Evolutionary conservation across 139 green algal species (phyloP), one percentile per base, ranked within the genome.

Genomic region (Chlorella ohadii): DNA sequence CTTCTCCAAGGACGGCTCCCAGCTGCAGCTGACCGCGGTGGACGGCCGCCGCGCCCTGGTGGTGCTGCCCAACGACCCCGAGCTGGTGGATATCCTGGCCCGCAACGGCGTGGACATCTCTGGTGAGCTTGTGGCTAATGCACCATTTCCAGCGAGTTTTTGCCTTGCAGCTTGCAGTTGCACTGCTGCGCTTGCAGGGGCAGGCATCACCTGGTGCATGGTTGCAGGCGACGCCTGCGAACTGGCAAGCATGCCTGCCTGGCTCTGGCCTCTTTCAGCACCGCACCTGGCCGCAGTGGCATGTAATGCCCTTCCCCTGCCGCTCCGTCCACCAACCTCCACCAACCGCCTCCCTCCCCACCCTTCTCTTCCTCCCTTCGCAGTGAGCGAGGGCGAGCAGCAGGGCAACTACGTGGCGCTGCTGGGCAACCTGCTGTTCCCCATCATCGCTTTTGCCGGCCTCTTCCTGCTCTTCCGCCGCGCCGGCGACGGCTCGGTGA

Each of bases 391-490:
- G 89, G 96, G 94, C 72, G 96, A 98, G 47, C 86, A 92, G 79
- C 89, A 96, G 82, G 96, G 97, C 90, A 98, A 98, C 92, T 97
- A 95, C 85, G 96, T 98, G 28, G 90, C 94, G 22, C 91, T 99
- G 41, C 88, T 99, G 16, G 97, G 97, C 89, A 99, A 99, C 93
- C 93, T 99, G 63, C 93, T 99, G 17, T 99, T 99, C 92, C 97
- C 97, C 17, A 91, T 99, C 23, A 92, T 99, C 65, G 97, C 97
- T 25, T 98, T 99, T 86, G 97, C 91, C 23, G 97, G 97, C 72
- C 93, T 99, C 20, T 99, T 99, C 94, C 97, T 99, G 88, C 94
- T 99, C 44, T 99, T 99, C 93, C 89, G 90, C 77, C 87, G 90
- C 56, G 79, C 84, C 41, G 86, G 86, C 36, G 82, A 82, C 64